These are phyloP conservation scores for Dendrocalamus sinicus DNA, from an alignment of 176 grass and related monocot species.

Conservation along the genomic window DNA sequence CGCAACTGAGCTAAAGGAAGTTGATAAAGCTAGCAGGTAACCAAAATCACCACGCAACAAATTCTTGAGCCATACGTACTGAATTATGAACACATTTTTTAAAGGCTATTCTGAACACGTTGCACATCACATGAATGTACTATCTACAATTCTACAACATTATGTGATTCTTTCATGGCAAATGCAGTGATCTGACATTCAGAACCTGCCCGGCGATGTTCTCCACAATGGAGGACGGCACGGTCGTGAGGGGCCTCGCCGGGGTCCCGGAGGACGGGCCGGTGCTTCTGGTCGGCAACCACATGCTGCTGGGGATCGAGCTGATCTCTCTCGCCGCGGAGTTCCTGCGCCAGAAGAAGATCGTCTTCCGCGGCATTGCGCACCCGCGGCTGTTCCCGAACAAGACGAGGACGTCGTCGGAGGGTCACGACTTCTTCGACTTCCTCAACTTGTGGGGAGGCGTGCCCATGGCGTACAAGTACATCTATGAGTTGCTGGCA, in stretches of 20 bases:
- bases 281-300: slow-evolving; percentile 75
- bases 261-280: slow-evolving; percentile 62
- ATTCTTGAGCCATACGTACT: background rate
- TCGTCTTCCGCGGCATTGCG: slow-evolving; percentile 58
- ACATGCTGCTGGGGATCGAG: slow-evolving; percentile 75
- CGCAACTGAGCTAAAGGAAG: slow-evolving; percentile 50
- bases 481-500: slow-evolving; percentile 55
- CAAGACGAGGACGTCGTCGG: slow-evolving; percentile 40
- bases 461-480: slow-evolving; percentile 56
- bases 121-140: background rate
- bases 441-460: slow-evolving; percentile 66
- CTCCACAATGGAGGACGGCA: slow-evolving; percentile 62
- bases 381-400: slow-evolving; percentile 61
- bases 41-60: background rate
- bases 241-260: slow-evolving; percentile 52
- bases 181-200: slow-evolving; percentile 49
- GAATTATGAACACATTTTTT: background rate
- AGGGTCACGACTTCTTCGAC: slow-evolving; percentile 72
- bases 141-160: background rate
- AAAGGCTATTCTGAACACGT: too few species aligned
- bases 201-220: slow-evolving; percentile 62
- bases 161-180: background rate
- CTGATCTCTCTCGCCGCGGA: slow-evolving; percentile 57
- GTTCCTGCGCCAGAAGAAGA: slow-evolving; percentile 54
- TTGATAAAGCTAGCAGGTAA: slow-evolving; percentile 61